A percentile compares a stretch with the other conserved stretches of the same genome.
Conservation (phyloP, 345 rosid genomes). For the Eucalyptus leucophloia region DNA sequence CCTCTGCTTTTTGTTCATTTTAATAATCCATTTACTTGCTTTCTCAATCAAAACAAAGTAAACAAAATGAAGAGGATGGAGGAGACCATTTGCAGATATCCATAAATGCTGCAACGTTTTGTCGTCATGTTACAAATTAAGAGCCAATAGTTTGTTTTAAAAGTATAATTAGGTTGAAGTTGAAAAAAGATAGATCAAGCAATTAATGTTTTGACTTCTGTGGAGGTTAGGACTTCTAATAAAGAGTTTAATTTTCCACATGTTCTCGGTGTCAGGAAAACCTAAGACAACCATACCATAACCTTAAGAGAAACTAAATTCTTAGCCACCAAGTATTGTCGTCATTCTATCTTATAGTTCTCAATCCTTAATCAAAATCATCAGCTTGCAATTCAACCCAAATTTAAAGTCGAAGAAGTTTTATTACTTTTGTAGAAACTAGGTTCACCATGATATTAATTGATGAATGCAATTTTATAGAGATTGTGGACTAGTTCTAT, state of each 20-base stretch:
- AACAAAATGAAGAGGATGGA: too few species aligned
- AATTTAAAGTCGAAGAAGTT: background rate
- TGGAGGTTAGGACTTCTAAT: background rate
- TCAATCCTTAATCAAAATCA: background rate
- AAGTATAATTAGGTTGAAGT: background rate
- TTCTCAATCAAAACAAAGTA: background rate
- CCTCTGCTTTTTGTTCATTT: background rate
- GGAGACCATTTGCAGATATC: background rate
- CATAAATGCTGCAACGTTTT: background rate
- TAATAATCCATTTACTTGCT: background rate
- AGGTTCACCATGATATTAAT: background rate
- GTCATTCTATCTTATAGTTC: background rate
- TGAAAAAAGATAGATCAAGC: background rate
- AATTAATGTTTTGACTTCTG: too few species aligned
- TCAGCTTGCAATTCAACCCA: background rate
- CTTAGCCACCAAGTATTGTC: background rate
- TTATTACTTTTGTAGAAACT: background rate
- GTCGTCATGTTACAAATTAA: background rate
- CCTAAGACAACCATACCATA: background rate
- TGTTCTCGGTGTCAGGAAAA: accelerated
- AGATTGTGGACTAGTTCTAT: background rate
- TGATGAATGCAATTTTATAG: background rate
- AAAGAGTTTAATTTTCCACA: background rate
- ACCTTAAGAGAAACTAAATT: background rate
- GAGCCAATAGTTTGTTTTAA: background rate